Evolutionary conservation across 208 protist genomes (phyloP).

Genomic region (Leishmania guyanensis): DNA sequence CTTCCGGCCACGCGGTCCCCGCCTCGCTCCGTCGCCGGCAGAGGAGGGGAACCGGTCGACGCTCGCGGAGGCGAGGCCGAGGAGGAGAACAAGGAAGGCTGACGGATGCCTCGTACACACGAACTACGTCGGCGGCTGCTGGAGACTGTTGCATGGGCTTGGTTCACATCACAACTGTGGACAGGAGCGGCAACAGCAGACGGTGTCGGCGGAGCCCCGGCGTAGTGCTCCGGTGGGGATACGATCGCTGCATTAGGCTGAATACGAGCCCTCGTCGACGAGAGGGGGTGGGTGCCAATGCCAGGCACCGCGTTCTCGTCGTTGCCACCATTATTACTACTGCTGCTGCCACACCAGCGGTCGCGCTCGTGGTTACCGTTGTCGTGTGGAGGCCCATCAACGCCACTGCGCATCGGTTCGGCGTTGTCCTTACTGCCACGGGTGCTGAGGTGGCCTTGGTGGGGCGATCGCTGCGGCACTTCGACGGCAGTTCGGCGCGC

Average conservation of each 20-base stretch:
- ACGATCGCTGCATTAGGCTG: neutral
- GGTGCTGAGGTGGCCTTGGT: neutral
- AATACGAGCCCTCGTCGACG: neutral
- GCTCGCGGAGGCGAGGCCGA: neutral
- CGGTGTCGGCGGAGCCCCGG: neutral
- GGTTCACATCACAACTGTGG: neutral
- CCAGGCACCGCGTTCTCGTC: neutral
- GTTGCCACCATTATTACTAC: neutral
- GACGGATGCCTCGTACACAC: conserved; percentile 17
- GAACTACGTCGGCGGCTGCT: conserved; percentile 3
- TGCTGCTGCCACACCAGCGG: neutral
- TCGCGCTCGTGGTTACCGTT: neutral
- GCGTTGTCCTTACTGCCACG: neutral
- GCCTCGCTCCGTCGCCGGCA: neutral
- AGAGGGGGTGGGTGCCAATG: neutral
- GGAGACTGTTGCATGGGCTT: neutral
- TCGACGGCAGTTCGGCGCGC: neutral
- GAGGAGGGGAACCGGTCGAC: conserved; percentile 7
- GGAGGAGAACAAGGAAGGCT: neutral
- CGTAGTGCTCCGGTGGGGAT: neutral
- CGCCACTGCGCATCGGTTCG: neutral
- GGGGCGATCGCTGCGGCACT: neutral
- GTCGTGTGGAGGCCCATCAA: neutral
- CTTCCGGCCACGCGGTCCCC: neutral
- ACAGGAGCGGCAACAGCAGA: neutral